These are phyloP conservation scores for Fusarium stilboides DNA, from an alignment of 2,329 filamentous ascomycete genomes.

Conservation along the genomic window DNA sequence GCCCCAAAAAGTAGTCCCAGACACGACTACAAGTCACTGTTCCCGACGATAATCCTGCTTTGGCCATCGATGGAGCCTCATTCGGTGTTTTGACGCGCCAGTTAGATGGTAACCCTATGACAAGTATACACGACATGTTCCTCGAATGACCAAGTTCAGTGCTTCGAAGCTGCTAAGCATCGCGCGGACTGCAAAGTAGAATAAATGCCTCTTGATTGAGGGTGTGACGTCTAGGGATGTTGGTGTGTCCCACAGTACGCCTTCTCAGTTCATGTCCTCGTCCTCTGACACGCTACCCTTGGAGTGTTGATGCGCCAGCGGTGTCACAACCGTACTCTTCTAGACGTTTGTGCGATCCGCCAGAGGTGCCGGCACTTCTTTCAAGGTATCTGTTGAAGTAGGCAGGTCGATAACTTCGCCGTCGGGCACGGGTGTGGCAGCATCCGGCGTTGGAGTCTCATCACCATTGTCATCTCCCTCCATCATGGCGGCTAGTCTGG, in stretches of 20 bases:
- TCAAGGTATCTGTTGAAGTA: constrained; percentile 27
- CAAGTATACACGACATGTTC: too few relatives aligned
- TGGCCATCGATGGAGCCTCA: background rate
- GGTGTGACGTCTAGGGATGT: too few relatives aligned
- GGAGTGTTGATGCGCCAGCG: background rate
- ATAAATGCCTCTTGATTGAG: background rate
- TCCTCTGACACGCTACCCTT: background rate
- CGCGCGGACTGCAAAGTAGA: too few relatives aligned
- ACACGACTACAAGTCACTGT: background rate
- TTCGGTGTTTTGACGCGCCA: background rate
- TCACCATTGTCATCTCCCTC: constrained; percentile 60
- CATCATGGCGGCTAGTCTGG: constrained; percentile 67
- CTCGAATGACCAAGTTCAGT: background rate
- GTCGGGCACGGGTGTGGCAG: constrained; percentile 9
- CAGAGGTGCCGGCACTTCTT: constrained; percentile 24
- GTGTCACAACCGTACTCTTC: constrained; percentile 10
- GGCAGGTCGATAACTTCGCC: constrained; percentile 28
- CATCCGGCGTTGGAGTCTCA: constrained; percentile 11
- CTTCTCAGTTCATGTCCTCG: background rate
- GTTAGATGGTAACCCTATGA: too few relatives aligned
- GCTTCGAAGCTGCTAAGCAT: background rate
- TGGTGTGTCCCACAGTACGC: background rate
- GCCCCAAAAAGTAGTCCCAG: background rate
- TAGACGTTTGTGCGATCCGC: constrained; percentile 32
- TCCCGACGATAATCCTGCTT: background rate